Base-by-base conservation (phyloP, 257 asterid genomes). In the Eucommia ulmoides region DNA sequence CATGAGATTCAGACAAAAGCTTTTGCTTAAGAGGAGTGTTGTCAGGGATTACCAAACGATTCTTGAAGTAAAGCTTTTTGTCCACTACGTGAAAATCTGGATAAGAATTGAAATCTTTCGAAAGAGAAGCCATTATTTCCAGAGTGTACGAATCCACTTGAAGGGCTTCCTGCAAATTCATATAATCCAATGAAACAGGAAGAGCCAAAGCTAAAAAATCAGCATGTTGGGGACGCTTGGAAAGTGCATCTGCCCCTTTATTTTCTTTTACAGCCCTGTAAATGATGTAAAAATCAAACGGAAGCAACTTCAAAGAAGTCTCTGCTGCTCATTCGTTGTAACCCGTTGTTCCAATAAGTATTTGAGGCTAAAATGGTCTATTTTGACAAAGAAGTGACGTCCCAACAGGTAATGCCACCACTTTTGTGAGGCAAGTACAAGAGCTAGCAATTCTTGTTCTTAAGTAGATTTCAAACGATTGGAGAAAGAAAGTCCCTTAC, bases 351-450 rank as follows among this genome's bases (percentile, higher is more conserved):
- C 59, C 19, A 60, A 19, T 7, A 44, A 3, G 14, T 15, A 26
- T 19, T 52, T 46, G 1, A 46, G 24, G 21, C 58, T 59, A n/a
- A n/a, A n/a, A n/a, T n/a, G 58, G 3, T 59, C 47, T 1, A 20
- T 23, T 15, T 17, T n/a, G 2, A 52, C 33, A 1, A 52, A 3
- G 16, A 60, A 60, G 1, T 45, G 47, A 1, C 50, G 8, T 1
- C 61, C 61, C 21, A 18, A 6, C 1, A 47, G 10, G 19, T 56
- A 53, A 11, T 53, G 60, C 5, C 14, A 7, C 55, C 61, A 61
- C 20, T 61, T 49, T 8, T 15, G 51, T 3, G 54, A 9, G 0
- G 61, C 55, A 0, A 20, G 2, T 1, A 41, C 22, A 8, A 48
- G 8, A 20, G 49, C 20, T 3, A 38, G 7, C 15, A 54, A 15